Base-by-base conservation (phyloP, 176 grass and related monocot genomes). In the Raddia guianensis region DNA sequence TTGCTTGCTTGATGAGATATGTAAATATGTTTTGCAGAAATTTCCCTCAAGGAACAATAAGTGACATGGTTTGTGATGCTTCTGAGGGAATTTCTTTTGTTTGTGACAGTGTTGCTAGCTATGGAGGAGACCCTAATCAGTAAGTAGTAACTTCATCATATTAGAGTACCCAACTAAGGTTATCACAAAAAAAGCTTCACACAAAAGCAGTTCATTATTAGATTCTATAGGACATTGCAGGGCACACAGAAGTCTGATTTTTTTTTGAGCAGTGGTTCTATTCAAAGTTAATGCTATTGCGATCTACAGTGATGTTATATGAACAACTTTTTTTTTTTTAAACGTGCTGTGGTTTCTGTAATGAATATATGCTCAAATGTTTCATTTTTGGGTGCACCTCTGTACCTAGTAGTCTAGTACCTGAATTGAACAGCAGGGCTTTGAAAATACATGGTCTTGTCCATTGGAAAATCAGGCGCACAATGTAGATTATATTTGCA, bases 31-130 rank as follows among this genome's bases (percentile, higher is more conserved):
- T 32, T 70, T 60, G n/a, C 72, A 98, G 95, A 86, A 98, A 98
- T 82, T 98, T 98, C 57, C 95, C 95, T 84, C 95, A 95, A 91
- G 95, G 95, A 33, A 95, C 90, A 54, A 95, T 98, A 76, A 89
- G 95, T 46, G 92, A 95, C 88, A 95, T 98, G 95, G 58, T 98
- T 80, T 59, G 16, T 57, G 95, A 98, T 91, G 88, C 92, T 93
- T 93, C 95, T 60, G 74, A 91, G 50, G 90, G 86, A 21, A 98
- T 98, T 71, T 91, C 92, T 75, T 98, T 93, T 53, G 37, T 98
- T 33, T 98, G 90, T 84, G 85, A 95, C 11, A 95, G 85, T 84
- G 82, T 81, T 86, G 86, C 76, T 78, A 79, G 57, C 73, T 98
- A 86, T 82, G 92, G 92, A 54, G 95, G 95, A 59, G 90, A 98